Base-by-base conservation (phyloP, 106 monocot species). In the Narthecium ossifragum region DNA sequence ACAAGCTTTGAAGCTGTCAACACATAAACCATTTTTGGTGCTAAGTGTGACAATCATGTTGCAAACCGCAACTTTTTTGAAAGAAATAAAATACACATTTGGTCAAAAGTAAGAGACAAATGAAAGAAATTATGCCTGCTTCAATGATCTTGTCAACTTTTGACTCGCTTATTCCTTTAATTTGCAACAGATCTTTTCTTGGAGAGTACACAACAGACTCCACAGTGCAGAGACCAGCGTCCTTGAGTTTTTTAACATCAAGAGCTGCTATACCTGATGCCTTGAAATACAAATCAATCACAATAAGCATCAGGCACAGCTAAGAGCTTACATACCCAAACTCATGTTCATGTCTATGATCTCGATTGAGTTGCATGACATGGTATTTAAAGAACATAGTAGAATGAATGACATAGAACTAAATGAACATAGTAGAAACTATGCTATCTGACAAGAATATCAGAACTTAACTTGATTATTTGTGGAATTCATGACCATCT, bases 121-220 rank as follows among this genome's bases (percentile, higher is more conserved):
- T 31, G 7, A 7, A 73, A n/a, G n/a, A n/a, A n/a, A n/a, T n/a
- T n/a, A 62, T 88, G 70, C 98, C 98, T 82, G 91, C 98, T 79
- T 91, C 98, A 70, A 98, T 91, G 67, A 91, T 98, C 73, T 98
- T 98, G 67, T 98, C 98, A 53, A 91, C 98, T 79, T 98, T 91
- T 14, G 98, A 87, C 57, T 98, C 98, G 64, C 98, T 91, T 41
- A 98, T 91, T 65, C 98, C 91, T 85, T 98, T 98, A 48, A 98
- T 87, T 85, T 82, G 98, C 61, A 98, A 61, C 40, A 98, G 87
- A 57, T 98, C 90, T 65, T 98, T 98, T 57, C 98, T 84, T 62
- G 98, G 90, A 6, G 91, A 81, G 67, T 81, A 98, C 45, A 70
- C 87, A 51, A 98, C 86, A 63, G 90, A 64, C 70, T 98, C 98